Conservation (phyloP, 352 stramenopile species). For the Phytophthora hybrid region DNA sequence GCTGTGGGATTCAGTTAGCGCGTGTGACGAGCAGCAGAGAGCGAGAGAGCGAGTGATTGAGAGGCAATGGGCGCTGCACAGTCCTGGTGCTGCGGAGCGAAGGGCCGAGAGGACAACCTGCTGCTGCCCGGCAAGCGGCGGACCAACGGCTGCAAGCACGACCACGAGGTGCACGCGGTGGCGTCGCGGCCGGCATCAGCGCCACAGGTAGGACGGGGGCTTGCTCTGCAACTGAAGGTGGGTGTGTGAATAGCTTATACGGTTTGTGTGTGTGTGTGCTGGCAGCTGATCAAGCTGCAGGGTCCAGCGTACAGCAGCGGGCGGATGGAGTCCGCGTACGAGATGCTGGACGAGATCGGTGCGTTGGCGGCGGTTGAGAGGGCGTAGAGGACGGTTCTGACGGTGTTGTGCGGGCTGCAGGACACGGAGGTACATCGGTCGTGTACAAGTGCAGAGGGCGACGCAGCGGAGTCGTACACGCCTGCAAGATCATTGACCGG, state of each 20-base stretch:
- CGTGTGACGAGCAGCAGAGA: neutral
- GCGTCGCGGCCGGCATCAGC: constrained; percentile 37
- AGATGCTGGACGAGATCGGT: constrained; percentile 88
- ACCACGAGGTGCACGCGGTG: constrained; percentile 37
- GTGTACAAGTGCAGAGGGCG: constrained; percentile 86
- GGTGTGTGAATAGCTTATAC: constrained; percentile 3
- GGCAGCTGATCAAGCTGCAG: constrained; percentile 79
- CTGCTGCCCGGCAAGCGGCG: constrained; percentile 56
- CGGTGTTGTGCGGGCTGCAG: constrained; percentile 35
- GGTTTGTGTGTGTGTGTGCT: neutral
- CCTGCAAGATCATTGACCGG: constrained; percentile 92
- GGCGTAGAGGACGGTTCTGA: neutral
- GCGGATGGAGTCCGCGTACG: constrained; percentile 84
- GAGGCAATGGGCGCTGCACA: constrained; percentile 48
- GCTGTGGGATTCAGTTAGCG: neutral
- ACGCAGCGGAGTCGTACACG: constrained; percentile 57
- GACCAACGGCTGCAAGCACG: constrained; percentile 53
- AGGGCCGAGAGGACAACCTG: constrained; percentile 41
- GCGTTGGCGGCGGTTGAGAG: constrained; percentile 21
- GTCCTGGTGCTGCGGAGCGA: constrained; percentile 67
- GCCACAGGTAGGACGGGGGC: constrained; percentile 38
- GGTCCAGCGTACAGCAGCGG: constrained; percentile 74
- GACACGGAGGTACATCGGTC: constrained; percentile 85
- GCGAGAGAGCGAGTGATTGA: neutral
- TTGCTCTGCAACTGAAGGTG: neutral